Base-by-base conservation (phyloP, 805 yeast species). In the Metschnikowia peoriensis region DNA sequence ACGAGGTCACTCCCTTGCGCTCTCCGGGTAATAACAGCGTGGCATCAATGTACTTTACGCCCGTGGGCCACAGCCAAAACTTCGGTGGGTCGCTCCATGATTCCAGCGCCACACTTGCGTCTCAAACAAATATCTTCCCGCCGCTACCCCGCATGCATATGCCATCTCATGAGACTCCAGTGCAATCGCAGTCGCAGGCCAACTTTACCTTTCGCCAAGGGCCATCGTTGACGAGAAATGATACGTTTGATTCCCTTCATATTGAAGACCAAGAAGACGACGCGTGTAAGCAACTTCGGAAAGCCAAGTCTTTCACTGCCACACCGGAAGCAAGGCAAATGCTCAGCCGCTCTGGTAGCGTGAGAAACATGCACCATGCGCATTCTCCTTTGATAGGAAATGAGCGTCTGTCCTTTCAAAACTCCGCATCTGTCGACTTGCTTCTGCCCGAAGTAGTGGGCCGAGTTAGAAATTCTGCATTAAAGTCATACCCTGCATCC, bases 401-500 rank as follows among this genome's bases (percentile, higher is more conserved):
- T 16, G 45, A 42, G 9, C 47, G 27, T 32, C 35, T 32, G n/a
- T 7, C 51, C 15, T 49, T 39, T 44, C 37, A 38, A 29, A 46
- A 34, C 41, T 27, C 47, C n/a, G 54, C 55, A 7, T 46, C 53
- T 14, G 54, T 59, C 41, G 62, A 56, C 47, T 52, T 59, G 45
- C 55, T 57, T 39, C 59, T 53, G 62, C 56, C 60, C 7, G 59
- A 55, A 12, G 41, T 54, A 39, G 44, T 53, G 29, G 49, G 54
- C 41, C 48, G 47, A 32, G 57, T 54, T 44, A 44, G 57, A n/a
- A 52, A 50, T 32, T 44, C 56, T 9, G 45, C 54, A 35, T 46
- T 56, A 42, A 68, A 67, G 52, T 80, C 85, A 9, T 76, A 77
- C 52, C 80, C 77, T 12, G 76, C 84, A 4, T 74, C 82, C 8